Evolutionary conservation across 257 asterid genomes (phyloP), one percentile per base, ranked within the genome.

Genomic region (Dorcoceras hygrometricum): DNA sequence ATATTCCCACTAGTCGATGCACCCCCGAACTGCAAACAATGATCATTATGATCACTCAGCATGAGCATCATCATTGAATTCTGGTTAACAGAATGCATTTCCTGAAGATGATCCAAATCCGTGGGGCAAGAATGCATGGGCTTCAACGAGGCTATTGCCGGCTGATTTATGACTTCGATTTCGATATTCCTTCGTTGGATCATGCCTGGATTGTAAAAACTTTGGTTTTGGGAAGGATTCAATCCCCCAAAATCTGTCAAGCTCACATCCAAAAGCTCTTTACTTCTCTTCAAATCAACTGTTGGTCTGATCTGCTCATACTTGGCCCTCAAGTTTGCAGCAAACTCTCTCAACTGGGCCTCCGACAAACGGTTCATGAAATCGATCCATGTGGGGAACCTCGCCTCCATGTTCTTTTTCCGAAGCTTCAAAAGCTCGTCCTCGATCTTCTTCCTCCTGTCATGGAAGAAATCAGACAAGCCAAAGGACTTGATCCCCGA

Each of bases 361-460:
- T 83, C 84, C 0, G 77, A 18, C 24, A 79, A n/a, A 1, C 9
- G 46, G 5, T 58, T 46, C 74, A 83, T 19, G 36, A 69, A 70
- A 4, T 72, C 73, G 18, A 59, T 6, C 75, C 77, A 64, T 1
- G 73, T 58, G 0, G 92, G 90, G 19, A 78, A 85, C 62, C 72
- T 84, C 4, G 83, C 63, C 56, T 88, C 93, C 78, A 73, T 61
- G 72, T 77, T 80, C 53, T 53, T 62, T 14, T 63, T 79, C 4
- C 74, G 73, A 71, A 85, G 46, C 57, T 77, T 84, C 4, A 43
- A 70, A 8, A 84, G 71, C 27, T 86, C 91, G 0, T 81, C 89
- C 62, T 84, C 85, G 22, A 84, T 48, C 12, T 71, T 84, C 14
- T 76, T 71, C 72, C 70, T 84, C 66, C 88, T 23, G 3, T 76